phyloP scores from a whole-genome alignment of 441 rosid species.

The Adansonia rubrostipa region DNA sequence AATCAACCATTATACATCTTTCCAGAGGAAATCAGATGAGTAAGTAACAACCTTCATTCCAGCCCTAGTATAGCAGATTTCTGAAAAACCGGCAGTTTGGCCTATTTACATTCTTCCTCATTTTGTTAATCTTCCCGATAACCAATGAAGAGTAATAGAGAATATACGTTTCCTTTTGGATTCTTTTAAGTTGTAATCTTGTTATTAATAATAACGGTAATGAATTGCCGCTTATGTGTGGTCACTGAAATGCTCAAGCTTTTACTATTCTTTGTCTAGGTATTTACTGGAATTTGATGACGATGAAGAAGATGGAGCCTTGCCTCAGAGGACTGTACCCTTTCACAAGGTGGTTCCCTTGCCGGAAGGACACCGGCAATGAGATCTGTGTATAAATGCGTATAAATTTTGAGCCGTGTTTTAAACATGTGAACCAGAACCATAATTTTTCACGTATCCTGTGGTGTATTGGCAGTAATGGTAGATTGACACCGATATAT shows the following conservation, averaged over 20 bases:
- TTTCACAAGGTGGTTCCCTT: constrained; percentile 79
- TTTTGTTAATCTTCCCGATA: neutral
- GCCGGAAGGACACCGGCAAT: constrained; percentile 84
- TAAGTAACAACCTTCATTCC: constrained; percentile 48
- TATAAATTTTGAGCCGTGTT: constrained; percentile 9
- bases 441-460: neutral
- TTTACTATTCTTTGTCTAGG: constrained; percentile 44
- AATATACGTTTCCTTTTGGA: neutral
- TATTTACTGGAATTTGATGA: constrained; percentile 90
- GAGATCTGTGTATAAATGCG: constrained; percentile 29
- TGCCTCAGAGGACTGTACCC: constrained; percentile 83
- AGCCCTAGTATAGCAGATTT: constrained; percentile 2
- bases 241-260: neutral
- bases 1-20: constrained; percentile 26
- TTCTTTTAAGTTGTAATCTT: neutral
- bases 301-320: constrained; percentile 90
- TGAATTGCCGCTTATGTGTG: neutral
- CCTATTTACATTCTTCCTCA: neutral
- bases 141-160: neutral
- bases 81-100: neutral
- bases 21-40: constrained; percentile 89
- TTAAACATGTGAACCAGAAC: constrained; percentile 25
- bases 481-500: neutral
- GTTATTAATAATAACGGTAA: neutral
- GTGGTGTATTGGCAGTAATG: constrained; percentile 12